Base-by-base conservation (phyloP, 352 stramenopile genomes). In the Blastocystis sp. region DNA sequence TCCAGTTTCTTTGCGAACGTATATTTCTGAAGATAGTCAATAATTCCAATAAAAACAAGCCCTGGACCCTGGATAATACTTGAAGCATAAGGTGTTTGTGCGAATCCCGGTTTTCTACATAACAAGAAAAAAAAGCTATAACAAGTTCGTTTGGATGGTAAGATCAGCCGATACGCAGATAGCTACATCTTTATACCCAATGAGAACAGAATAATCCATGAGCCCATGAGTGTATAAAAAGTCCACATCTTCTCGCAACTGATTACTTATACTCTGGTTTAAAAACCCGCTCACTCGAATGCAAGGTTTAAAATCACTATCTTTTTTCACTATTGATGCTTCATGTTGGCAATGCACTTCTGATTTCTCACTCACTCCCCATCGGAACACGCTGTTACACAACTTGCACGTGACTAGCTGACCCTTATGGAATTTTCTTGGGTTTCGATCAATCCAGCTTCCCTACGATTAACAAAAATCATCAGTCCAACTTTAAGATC, bases 1-100 rank as follows among this genome's bases (percentile, higher is more conserved):
- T 85, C 73, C 30, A 85, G 30, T 11, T 66, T 65, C 47, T 85
- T 85, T 7, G 30, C 20, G 37, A 85, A 43, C 11, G 73, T 85
- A n/a, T 85, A 85, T n/a, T 85, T 85, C 73, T 85, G 73, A 8
- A 85, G 56, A 45, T 85, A 85, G 73, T 85, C 73, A 55, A 85
- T 85, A 24, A 85, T 85, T 20, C 73, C 73, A n/a, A 85, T 37
- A 45, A 66, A 85, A 55, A 85, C 59, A 20, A 85, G 56, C 0
- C 73, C 73, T 18, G 73, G 73, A 26, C 73, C 73, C 26, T 85
- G 43, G 39, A 85, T 85, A 5, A 68, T 26, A 11, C 73, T 50
- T 8, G 73, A 43, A 11, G 59, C 63, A n/a, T 85, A 85, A 24
- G 73, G 45, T 5, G 54, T 16, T 11, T 65, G 73, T 37, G 11